phyloP scores from a whole-genome alignment of 441 rosid genomes.

The Hura crepitans region DNA sequence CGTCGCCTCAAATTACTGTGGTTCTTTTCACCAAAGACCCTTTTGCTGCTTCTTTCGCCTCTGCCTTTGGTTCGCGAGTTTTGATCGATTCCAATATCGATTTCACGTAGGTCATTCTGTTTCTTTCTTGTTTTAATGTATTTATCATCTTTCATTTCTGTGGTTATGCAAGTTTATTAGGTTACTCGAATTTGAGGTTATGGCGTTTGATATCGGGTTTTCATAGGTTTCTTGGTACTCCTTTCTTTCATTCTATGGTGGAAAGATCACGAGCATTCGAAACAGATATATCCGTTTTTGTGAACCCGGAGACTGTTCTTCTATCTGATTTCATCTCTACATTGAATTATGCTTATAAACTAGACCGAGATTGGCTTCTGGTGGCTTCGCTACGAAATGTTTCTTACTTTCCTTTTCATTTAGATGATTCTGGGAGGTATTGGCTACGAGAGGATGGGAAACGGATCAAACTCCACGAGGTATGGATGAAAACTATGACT shows the following conservation, averaged over 20 bases:
- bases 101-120: constrained; percentile 57
- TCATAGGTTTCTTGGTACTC: constrained; percentile 74
- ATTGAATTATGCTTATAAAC: constrained; percentile 48
- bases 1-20: constrained; percentile 56
- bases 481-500: constrained; percentile 33
- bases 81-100: constrained; percentile 61
- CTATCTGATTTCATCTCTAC: constrained; percentile 54
- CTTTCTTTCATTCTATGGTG: constrained; percentile 82
- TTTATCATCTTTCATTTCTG: neutral
- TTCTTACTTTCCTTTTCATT: constrained; percentile 49
- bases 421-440: constrained; percentile 46
- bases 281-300: constrained; percentile 51
- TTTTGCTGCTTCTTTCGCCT: constrained; percentile 49
- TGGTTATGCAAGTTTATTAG: neutral
- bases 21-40: constrained; percentile 60
- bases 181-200: neutral
- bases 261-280: constrained; percentile 44
- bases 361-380: constrained; percentile 70
- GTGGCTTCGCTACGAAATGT: constrained; percentile 48
- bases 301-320: constrained; percentile 52
- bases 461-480: constrained; percentile 54
- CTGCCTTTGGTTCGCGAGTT: constrained; percentile 52
- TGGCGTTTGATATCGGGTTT: constrained; percentile 5
- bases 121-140: neutral
- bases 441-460: constrained; percentile 56